Evolutionary conservation across 345 rosid genomes (phyloP).

Genomic region (Eucalyptus fibrosa): DNA sequence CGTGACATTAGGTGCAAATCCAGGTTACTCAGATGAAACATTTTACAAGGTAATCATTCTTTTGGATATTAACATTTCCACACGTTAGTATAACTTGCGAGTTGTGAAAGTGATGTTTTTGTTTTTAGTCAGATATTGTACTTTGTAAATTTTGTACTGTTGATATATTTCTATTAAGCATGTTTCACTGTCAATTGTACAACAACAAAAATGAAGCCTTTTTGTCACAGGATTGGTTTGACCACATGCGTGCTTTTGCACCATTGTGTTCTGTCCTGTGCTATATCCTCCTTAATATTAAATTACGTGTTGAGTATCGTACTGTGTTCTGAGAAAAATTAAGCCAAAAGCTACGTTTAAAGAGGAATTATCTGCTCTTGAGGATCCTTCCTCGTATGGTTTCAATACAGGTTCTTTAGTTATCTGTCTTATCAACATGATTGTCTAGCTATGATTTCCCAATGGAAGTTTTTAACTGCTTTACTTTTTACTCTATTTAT

Average conservation of each 20-base stretch:
- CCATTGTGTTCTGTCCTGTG: background rate
- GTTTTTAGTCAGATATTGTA: background rate
- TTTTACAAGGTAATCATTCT: slow-evolving; percentile 62
- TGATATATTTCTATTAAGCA: background rate
- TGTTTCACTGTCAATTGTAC: background rate
- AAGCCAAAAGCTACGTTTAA: background rate
- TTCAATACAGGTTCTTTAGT: background rate
- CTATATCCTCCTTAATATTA: background rate
- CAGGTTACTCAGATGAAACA: slow-evolving; percentile 65
- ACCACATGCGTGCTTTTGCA: background rate
- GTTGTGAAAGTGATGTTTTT: background rate
- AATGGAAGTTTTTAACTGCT: background rate
- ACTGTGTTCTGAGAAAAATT: background rate
- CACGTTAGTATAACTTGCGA: background rate
- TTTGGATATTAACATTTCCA: background rate
- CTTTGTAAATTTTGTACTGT: background rate
- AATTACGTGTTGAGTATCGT: background rate
- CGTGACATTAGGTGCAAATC: slow-evolving; percentile 85
- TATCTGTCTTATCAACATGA: background rate
- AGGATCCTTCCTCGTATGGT: background rate
- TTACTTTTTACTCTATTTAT: background rate
- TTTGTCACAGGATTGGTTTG: background rate
- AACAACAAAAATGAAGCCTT: background rate
- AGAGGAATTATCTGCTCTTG: background rate
- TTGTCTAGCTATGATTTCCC: background rate